phyloP scores from a whole-genome alignment of 441 rosid genomes.

The Erodium moschatum region DNA sequence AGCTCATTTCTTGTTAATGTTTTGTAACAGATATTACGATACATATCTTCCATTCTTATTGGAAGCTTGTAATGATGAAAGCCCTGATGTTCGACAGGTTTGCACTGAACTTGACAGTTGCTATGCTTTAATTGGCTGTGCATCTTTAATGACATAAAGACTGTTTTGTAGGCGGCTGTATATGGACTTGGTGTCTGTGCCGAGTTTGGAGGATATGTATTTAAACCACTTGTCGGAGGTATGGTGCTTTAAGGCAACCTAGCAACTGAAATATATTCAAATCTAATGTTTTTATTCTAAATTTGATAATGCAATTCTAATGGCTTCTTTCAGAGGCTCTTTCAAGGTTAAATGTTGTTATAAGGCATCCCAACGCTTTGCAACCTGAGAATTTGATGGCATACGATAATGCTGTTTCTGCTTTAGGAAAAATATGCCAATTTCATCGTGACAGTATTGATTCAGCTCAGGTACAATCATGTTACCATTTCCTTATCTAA shows the following conservation, averaged over 20 bases:
- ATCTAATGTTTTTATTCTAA: neutral
- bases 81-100: slow-evolving; percentile 65
- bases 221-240: slow-evolving; percentile 97
- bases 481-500: neutral
- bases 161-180: slow-evolving; percentile 74
- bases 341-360: slow-evolving; percentile 83
- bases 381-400: slow-evolving; percentile 89
- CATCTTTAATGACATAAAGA: slow-evolving; percentile 14
- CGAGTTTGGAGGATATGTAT: slow-evolving; percentile 82
- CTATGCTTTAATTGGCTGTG: neutral
- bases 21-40: slow-evolving; percentile 68
- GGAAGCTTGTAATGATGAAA: slow-evolving; percentile 98
- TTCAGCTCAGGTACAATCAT: slow-evolving; percentile 63
- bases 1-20: slow-evolving; percentile 17
- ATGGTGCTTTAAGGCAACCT: slow-evolving; percentile 12
- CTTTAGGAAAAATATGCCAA: slow-evolving; percentile 92
- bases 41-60: slow-evolving; percentile 88
- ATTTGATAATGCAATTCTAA: neutral
- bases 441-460: slow-evolving; percentile 85
- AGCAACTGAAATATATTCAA: neutral
- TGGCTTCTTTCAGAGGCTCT: slow-evolving; percentile 68
- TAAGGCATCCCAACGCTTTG: slow-evolving; percentile 70
- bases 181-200: slow-evolving; percentile 99
- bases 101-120: slow-evolving; percentile 2
- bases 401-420: slow-evolving; percentile 98